Conservation (phyloP, 257 asterid genomes). For the Voacanga thouarsii region DNA sequence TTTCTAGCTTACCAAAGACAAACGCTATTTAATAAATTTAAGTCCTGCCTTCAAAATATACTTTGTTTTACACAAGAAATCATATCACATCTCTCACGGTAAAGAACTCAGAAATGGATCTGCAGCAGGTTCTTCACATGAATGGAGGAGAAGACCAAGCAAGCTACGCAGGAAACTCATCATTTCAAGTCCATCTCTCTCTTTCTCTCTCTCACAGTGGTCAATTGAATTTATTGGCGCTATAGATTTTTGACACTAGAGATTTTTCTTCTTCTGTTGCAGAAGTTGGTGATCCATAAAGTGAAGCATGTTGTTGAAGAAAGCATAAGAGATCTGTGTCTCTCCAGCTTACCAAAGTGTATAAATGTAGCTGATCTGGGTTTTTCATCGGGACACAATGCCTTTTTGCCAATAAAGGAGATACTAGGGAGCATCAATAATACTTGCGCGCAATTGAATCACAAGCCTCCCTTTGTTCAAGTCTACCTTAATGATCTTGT, state of each 20-base stretch:
- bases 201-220: too few species aligned
- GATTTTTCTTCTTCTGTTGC: background rate
- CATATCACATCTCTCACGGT: background rate
- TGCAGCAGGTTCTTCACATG: constrained; percentile 5
- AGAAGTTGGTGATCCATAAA: constrained; percentile 15
- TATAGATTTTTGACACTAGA: too few species aligned
- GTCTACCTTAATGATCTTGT: constrained; percentile 18
- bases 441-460: background rate
- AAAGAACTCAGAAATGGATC: too few species aligned
- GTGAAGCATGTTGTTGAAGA: constrained; percentile 3
- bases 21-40: too few species aligned
- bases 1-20: too few species aligned
- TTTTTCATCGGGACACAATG: constrained; percentile 24
- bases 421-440: background rate
- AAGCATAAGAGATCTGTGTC: background rate
- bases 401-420: background rate
- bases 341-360: background rate
- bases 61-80: too few species aligned
- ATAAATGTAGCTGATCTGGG: constrained; percentile 19
- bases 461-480: constrained; percentile 3
- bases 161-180: constrained; percentile 21
- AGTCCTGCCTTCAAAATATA: too few species aligned
- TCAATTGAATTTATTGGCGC: too few species aligned
- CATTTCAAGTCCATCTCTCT: constrained; percentile 14
- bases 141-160: constrained; percentile 10